These are phyloP conservation scores for Pueraria montana DNA, from an alignment of 306 rosid genomes.

Conservation along the genomic window DNA sequence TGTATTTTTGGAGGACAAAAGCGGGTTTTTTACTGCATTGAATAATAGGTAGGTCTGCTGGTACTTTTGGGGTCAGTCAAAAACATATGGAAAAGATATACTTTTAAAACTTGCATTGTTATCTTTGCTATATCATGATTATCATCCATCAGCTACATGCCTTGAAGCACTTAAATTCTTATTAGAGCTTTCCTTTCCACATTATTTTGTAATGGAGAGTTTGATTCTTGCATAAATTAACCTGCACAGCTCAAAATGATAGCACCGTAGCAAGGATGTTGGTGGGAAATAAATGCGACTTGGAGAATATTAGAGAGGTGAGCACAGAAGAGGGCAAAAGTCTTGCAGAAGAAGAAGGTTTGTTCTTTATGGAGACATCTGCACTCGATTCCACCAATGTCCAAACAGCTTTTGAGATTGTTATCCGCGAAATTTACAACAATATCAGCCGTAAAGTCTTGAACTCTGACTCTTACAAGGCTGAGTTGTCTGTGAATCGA, in stretches of 20 bases:
- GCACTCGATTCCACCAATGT: slow-evolving; percentile 92
- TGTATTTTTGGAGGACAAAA: neutral
- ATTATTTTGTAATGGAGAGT: neutral
- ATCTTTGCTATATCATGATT: neutral
- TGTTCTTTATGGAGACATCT: slow-evolving; percentile 97
- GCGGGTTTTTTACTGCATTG: neutral
- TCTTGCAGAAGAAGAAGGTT: slow-evolving; percentile 85
- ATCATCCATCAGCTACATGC: neutral
- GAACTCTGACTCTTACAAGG: slow-evolving; percentile 84
- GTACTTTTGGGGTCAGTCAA: neutral
- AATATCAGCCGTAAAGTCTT: slow-evolving; percentile 82
- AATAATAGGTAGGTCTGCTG: neutral
- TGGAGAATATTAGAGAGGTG: slow-evolving; percentile 90
- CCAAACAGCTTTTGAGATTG: slow-evolving; percentile 81
- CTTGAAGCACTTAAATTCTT: neutral
- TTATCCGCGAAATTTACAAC: slow-evolving; percentile 82
- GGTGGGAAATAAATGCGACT: slow-evolving; percentile 94
- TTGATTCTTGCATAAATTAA: slow-evolving; percentile 37
- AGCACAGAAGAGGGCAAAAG: slow-evolving; percentile 79
- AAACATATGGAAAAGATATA: neutral
- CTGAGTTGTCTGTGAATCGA: slow-evolving; percentile 84
- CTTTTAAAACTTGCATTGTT: slow-evolving; percentile 6
- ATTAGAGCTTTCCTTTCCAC: neutral
- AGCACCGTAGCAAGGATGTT: slow-evolving; percentile 79
- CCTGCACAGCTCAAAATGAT: slow-evolving; percentile 90